These are phyloP conservation scores for Glycyrrhiza uralensis DNA, from an alignment of 306 rosid genomes.

Conservation along the genomic window DNA sequence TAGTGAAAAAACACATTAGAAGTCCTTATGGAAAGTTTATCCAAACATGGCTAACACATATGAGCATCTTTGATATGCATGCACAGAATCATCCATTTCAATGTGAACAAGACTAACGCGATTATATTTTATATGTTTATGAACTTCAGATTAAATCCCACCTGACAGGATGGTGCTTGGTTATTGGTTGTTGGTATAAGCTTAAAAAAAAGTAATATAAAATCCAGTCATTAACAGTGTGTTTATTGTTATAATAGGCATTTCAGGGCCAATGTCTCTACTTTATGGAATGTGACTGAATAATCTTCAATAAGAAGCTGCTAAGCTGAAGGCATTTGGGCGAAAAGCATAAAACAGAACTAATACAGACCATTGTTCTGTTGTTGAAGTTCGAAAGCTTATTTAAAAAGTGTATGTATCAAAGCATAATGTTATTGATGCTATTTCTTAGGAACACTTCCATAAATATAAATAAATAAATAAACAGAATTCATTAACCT, in stretches of 20 bases:
- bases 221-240: background rate
- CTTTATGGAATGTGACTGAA: background rate
- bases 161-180: background rate
- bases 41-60: no score
- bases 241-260: background rate
- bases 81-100: slow-evolving; percentile 18
- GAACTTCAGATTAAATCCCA: slow-evolving; percentile 3
- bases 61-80: slow-evolving; percentile 14
- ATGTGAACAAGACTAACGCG: background rate
- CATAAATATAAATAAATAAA: slow-evolving; percentile 1
- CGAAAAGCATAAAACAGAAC: background rate
- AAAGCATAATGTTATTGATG: slow-evolving; percentile 11
- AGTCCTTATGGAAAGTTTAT: no score
- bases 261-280: background rate
- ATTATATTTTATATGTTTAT: background rate
- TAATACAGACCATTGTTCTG: background rate
- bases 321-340: background rate
- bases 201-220: slow-evolving; percentile 4
- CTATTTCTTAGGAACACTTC: background rate
- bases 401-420: background rate
- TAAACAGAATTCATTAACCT: slow-evolving; percentile 43
- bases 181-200: background rate
- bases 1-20: no score
- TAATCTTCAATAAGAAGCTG: slow-evolving; percentile 1
- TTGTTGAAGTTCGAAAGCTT: slow-evolving; percentile 3